phyloP scores from a whole-genome alignment of 2,329 filamentous ascomycete species.

The Aspergillus alliaceus region DNA sequence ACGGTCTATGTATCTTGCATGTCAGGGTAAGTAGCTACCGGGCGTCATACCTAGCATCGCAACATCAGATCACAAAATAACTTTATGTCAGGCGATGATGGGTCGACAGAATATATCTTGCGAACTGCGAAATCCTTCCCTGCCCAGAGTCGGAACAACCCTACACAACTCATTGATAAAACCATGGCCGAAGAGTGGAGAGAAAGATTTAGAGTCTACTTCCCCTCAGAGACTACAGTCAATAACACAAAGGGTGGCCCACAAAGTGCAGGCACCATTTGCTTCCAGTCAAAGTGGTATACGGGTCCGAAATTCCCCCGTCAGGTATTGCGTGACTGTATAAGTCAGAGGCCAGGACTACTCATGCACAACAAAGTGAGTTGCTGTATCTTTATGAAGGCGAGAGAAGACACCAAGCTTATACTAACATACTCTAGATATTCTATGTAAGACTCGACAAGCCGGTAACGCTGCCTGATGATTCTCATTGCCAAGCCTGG shows the following conservation, averaged over 20 bases:
- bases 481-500: constrained; percentile 58
- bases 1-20: constrained; percentile 57
- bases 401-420: background rate
- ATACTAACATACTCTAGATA: constrained; percentile 25
- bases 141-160: constrained; percentile 36
- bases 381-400: constrained; percentile 10
- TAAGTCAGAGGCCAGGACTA: constrained; percentile 68
- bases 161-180: constrained; percentile 42
- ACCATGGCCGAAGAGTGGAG: constrained; percentile 39
- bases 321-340: constrained; percentile 70
- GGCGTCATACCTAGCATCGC: background rate
- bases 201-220: constrained; percentile 71
- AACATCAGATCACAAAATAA: constrained; percentile 9
- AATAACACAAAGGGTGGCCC: constrained; percentile 62
- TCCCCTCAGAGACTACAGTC: constrained; percentile 73
- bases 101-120: constrained; percentile 43
- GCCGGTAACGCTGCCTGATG: constrained; percentile 22
- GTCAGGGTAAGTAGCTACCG: constrained; percentile 47
- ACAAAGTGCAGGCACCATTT: constrained; percentile 76
- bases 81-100: constrained; percentile 45
- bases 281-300: constrained; percentile 73
- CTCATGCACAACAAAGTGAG: constrained; percentile 87
- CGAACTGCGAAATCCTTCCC: constrained; percentile 32
- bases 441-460: constrained; percentile 33
- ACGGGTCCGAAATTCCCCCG: constrained; percentile 68